Conservation (phyloP, 192 early-diverging fungal species). For the Glomus cerebriforme region DNA sequence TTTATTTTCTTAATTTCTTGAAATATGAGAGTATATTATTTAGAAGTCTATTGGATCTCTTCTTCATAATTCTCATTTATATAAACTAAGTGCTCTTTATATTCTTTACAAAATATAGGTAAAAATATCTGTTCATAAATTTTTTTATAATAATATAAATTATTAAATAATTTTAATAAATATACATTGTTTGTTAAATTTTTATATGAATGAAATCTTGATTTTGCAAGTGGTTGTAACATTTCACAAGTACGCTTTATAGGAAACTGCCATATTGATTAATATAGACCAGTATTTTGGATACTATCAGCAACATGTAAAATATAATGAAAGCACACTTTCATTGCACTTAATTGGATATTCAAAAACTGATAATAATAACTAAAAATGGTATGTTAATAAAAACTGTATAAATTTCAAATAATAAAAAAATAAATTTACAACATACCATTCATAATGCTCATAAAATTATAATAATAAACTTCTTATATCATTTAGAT, state of each 20-base stretch:
- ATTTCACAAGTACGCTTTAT: background rate
- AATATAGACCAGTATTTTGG: background rate
- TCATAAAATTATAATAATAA: background rate
- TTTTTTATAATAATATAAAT: background rate
- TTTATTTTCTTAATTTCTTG: too few relatives aligned
- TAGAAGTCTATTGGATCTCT: too few relatives aligned
- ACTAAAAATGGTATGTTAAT: too few relatives aligned
- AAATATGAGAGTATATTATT: too few relatives aligned
- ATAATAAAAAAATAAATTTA: too few relatives aligned
- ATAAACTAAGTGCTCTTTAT: too few relatives aligned
- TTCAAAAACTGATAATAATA: background rate
- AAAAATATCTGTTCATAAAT: too few relatives aligned
- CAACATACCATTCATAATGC: background rate
- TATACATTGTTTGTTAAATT: slow-evolving; percentile 11
- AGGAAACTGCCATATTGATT: background rate
- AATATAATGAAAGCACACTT: background rate
- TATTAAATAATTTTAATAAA: background rate
- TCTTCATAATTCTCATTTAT: too few relatives aligned
- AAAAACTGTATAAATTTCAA: too few relatives aligned
- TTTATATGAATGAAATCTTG: background rate
- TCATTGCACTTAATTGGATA: background rate
- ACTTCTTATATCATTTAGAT: background rate
- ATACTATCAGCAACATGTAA: background rate
- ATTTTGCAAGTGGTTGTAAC: background rate
- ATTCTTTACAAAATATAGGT: too few relatives aligned